These are phyloP conservation scores for Thuja plicata DNA, from an alignment of 83 land plant genomes.

Conservation along the genomic window DNA sequence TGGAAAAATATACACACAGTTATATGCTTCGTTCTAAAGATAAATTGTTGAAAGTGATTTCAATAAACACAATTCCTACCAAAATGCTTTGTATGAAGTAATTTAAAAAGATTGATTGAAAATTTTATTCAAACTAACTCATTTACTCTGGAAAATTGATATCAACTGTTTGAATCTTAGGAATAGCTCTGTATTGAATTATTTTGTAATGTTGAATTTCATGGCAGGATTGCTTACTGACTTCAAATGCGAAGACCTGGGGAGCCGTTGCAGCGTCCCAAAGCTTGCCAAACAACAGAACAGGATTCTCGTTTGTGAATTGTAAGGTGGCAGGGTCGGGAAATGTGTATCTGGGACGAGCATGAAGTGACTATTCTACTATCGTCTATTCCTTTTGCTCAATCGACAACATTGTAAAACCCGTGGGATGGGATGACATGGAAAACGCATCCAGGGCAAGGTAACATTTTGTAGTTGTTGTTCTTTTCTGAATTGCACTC, in stretches of 20 bases:
- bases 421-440: slow-evolving; percentile 48
- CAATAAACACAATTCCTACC: too few relatives aligned
- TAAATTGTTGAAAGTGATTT: too few relatives aligned
- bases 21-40: too few relatives aligned
- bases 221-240: slow-evolving; percentile 36
- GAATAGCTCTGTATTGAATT: too few relatives aligned
- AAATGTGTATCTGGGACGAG: slow-evolving; percentile 40
- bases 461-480: slow-evolving; percentile 14
- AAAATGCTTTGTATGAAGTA: too few relatives aligned
- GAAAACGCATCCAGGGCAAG: slow-evolving; percentile 12
- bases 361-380: slow-evolving; percentile 34
- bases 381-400: slow-evolving; percentile 25
- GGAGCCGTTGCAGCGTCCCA: slow-evolving; percentile 64
- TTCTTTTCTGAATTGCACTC: neutral
- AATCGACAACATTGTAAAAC: slow-evolving; percentile 25
- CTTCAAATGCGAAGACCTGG: slow-evolving; percentile 19
- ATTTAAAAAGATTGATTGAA: too few relatives aligned
- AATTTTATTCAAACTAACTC: too few relatives aligned
- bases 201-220: too few relatives aligned
- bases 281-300: slow-evolving; percentile 16
- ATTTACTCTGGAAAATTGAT: too few relatives aligned
- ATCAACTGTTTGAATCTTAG: too few relatives aligned
- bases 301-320: slow-evolving; percentile 58
- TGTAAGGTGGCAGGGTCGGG: slow-evolving; percentile 54
- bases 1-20: too few relatives aligned